Base-by-base conservation (phyloP, 2,329 filamentous ascomycete genomes). In the Amauroascus niger region DNA sequence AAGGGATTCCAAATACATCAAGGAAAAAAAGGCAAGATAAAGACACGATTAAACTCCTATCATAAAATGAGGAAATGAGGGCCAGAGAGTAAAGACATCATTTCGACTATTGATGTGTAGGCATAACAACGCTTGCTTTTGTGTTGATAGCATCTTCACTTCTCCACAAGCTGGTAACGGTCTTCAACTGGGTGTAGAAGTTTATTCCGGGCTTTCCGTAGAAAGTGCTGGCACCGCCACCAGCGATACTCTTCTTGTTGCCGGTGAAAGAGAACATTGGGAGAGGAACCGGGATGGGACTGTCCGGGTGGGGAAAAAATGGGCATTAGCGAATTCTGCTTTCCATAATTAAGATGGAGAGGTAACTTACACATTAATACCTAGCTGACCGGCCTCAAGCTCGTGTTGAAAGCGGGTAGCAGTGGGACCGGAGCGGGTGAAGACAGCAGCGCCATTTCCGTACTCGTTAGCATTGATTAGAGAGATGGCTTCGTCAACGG, bases 111-210 rank as follows among this genome's bases (percentile, higher is more conserved):
- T 56, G 57, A 49, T 84, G 80, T 32, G 80, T 85, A 18, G 91
- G 91, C 91, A 97, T 97, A 58, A 87, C 80, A 9, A 94, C 88
- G 64, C 84, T 82, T 14, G 90, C 90, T 79, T 90, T 91, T 61
- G 83, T 86, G 53, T 82, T 84, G 47, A 93, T 79, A 0, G 88
- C 90, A 73, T 96, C 90, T 65, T 90, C 83, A 57, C 80, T 82
- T 65, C 82, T 82, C 93, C 93, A 98, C 68, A 94, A 74, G 61
- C 88, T 85, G 51, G 93, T 98, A 47, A 98, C 93, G 2, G 93
- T 98, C 86, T 98, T 97, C 67, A 87, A 80, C 74, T 97, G 93
- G 2, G 93, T 98, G 72, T 95, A 97, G 69, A 98, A 98, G 67
- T 87, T 84, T 67, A 98, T 73, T 22, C 91, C 93, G 0, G 89